Conservation (phyloP, 129 eudicot species). For the Pseudognaphalium luteoalbum region DNA sequence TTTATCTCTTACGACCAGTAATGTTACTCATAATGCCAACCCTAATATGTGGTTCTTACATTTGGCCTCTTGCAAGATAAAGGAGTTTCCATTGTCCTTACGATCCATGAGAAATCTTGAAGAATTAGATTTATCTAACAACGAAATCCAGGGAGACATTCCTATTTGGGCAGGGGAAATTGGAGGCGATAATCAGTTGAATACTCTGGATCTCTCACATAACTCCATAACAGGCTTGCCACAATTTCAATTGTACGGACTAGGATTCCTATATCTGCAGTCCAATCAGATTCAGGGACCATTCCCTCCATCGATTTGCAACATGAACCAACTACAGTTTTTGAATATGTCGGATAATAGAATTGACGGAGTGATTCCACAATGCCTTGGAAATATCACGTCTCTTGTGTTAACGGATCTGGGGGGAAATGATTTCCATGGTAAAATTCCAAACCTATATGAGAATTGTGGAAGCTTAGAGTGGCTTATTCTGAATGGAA, state of each 20-base stretch:
- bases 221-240: constrained; percentile 8
- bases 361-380: constrained; percentile 34
- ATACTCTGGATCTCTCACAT: constrained; percentile 10
- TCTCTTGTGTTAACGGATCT: no score
- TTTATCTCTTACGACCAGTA: neutral
- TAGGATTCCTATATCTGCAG: neutral
- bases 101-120: neutral
- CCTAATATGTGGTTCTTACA: neutral
- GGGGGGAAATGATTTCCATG: no score
- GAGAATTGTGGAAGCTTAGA: no score
- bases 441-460: no score
- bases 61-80: neutral
- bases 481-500: no score
- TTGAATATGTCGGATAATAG: constrained; percentile 33
- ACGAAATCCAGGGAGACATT: neutral
- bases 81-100: constrained; percentile 1
- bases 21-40: neutral
- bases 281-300: constrained; percentile 28
- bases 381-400: constrained; percentile 25
- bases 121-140: neutral
- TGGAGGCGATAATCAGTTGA: no score
- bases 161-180: neutral
- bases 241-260: neutral
- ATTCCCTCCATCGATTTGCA: constrained; percentile 36
- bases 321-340: neutral